phyloP scores from a whole-genome alignment of 2,329 filamentous ascomycete species.

The Penicillium italicum region DNA sequence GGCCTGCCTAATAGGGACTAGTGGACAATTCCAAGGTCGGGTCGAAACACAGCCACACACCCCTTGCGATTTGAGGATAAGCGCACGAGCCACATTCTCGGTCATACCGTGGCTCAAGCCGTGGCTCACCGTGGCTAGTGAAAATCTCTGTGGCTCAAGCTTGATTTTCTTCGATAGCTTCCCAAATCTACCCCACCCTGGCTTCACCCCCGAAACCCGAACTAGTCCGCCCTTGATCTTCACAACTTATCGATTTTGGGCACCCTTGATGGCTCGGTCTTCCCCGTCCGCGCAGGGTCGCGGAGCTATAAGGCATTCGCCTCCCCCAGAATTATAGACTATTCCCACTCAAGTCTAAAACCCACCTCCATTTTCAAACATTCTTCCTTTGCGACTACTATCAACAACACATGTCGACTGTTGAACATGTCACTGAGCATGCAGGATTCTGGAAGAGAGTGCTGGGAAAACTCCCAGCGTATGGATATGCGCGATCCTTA shows the following conservation, averaged over 20 bases:
- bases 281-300: slow-evolving; percentile 8
- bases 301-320: slow-evolving; percentile 18
- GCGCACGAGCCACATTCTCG: slow-evolving; percentile 21
- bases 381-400: not conserved
- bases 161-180: slow-evolving; percentile 18
- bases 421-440: slow-evolving; percentile 30
- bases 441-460: slow-evolving; percentile 31
- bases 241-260: slow-evolving; percentile 20
- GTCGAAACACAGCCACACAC: slow-evolving; percentile 12
- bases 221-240: slow-evolving; percentile 29
- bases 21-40: slow-evolving; percentile 1
- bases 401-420: slow-evolving; percentile 21
- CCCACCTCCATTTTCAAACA: not conserved
- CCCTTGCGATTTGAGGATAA: slow-evolving; percentile 14
- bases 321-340: slow-evolving; percentile 6
- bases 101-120: slow-evolving; percentile 18
- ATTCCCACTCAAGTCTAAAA: slow-evolving; percentile 1
- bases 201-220: slow-evolving; percentile 14
- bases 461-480: slow-evolving; percentile 29
- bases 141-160: slow-evolving; percentile 10
- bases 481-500: slow-evolving; percentile 29
- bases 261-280: slow-evolving; percentile 20
- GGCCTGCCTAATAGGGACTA: not conserved
- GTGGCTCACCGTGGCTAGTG: slow-evolving; percentile 19
- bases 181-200: slow-evolving; percentile 18